Conservation (phyloP, 2,329 filamentous ascomycete genomes). For the Apiospora pterosperma region DNA sequence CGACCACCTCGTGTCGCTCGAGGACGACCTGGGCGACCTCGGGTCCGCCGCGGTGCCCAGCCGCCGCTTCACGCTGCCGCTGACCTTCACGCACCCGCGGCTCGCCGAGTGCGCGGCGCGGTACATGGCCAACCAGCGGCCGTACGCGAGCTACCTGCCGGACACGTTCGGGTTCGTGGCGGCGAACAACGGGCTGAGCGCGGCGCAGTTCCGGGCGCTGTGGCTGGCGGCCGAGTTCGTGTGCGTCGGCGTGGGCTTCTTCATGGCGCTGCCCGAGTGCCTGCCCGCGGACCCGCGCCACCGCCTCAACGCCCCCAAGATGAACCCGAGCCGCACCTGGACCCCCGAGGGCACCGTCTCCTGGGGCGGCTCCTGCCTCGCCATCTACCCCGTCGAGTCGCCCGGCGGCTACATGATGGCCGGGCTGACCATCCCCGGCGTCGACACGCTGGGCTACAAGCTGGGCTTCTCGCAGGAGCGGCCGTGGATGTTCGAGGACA, state of each 20-base stretch:
- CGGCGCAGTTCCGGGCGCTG: constrained; percentile 10
- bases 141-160: constrained; percentile 25
- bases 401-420: constrained; percentile 55
- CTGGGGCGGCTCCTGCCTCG: constrained; percentile 53
- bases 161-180: constrained; percentile 24
- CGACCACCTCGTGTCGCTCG: constrained; percentile 30
- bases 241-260: constrained; percentile 4
- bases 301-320: constrained; percentile 51
- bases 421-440: constrained; percentile 48
- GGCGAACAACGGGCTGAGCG: constrained; percentile 4
- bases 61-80: constrained; percentile 40
- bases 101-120: constrained; percentile 18
- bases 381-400: constrained; percentile 52
- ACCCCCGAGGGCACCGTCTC: constrained; percentile 53
- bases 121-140: constrained; percentile 25
- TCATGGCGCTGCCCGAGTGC: constrained; percentile 7
- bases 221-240: constrained; percentile 10
- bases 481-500: constrained; percentile 55
- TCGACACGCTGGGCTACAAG: constrained; percentile 51
- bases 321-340: constrained; percentile 53
- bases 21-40: constrained; percentile 35
- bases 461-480: constrained; percentile 38
- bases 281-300: constrained; percentile 47
- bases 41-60: constrained; percentile 36
- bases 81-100: constrained; percentile 35